These are phyloP conservation scores for Blumeria graminis DNA, from an alignment of 2,329 filamentous ascomycete genomes.

Conservation along the genomic window DNA sequence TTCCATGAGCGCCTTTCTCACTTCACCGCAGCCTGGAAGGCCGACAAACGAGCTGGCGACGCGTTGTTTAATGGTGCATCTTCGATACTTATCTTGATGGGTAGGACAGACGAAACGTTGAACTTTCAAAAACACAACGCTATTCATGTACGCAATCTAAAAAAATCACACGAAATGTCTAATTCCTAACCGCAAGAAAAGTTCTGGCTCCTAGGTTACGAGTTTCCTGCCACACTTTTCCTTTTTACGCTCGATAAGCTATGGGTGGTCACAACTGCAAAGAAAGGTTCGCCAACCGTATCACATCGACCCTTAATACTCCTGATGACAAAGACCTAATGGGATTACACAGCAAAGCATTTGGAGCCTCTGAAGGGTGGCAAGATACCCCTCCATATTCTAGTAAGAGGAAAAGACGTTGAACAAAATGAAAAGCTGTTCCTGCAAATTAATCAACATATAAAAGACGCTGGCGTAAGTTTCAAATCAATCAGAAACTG, in stretches of 20 bases:
- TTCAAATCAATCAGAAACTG: background rate
- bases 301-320: conserved; percentile 3
- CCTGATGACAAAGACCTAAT: conserved; percentile 10
- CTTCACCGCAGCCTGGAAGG: conserved; percentile 83
- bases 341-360: conserved; percentile 47
- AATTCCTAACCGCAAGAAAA: conserved; percentile 17
- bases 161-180: background rate
- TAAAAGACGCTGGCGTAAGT: conserved; percentile 68
- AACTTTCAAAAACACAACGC: conserved; percentile 92
- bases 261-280: conserved; percentile 84
- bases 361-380: conserved; percentile 78
- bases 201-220: conserved; percentile 98
- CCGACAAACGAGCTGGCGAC: conserved; percentile 75
- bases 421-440: conserved; percentile 84
- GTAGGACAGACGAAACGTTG: conserved; percentile 74
- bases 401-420: conserved; percentile 77
- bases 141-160: conserved; percentile 49
- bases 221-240: conserved; percentile 90
- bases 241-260: conserved; percentile 71
- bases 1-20: conserved; percentile 85
- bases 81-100: conserved; percentile 76
- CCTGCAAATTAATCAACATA: conserved; percentile 56
- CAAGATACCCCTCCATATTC: conserved; percentile 75
- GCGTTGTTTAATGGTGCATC: conserved; percentile 63
- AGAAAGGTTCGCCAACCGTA: conserved; percentile 45